Conservation (phyloP, 139 green algal genomes). For the Chlorella vulgaris region DNA sequence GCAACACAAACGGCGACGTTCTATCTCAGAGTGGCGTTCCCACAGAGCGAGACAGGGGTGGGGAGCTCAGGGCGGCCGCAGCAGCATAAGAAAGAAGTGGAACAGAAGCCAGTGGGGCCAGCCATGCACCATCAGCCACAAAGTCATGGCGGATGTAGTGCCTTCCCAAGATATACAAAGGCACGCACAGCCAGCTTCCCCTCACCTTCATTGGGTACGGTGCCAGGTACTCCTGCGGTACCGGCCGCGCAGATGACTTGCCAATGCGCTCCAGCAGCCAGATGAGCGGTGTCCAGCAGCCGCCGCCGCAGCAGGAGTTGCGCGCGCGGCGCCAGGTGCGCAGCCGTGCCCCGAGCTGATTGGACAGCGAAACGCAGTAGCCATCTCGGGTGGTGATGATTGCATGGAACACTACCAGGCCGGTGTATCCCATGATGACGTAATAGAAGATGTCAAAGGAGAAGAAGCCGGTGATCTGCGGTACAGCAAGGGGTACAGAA, state of each 20-base stretch:
- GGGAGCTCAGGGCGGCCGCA: too few relatives aligned
- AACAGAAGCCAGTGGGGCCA: too few relatives aligned
- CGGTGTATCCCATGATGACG: conserved; percentile 37
- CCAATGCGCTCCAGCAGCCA: conserved; percentile 47
- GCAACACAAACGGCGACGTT: not conserved
- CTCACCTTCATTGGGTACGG: conserved; percentile 43
- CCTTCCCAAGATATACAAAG: too few relatives aligned
- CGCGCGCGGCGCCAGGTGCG: not conserved
- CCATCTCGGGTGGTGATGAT: conserved; percentile 48
- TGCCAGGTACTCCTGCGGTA: conserved; percentile 34
- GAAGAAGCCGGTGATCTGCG: conserved; percentile 26
- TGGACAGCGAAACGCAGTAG: conserved; percentile 47
- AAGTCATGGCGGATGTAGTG: too few relatives aligned
- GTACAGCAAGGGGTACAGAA: too few relatives aligned
- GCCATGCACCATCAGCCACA: too few relatives aligned
- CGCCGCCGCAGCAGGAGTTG: conserved; percentile 18
- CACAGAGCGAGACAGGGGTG: not conserved
- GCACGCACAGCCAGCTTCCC: too few relatives aligned
- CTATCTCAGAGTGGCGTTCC: not conserved
- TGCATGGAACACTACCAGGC: conserved; percentile 45
- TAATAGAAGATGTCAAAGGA: conserved; percentile 44
- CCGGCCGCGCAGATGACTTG: conserved; percentile 41
- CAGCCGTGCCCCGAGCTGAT: conserved; percentile 37
- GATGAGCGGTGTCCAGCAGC: conserved; percentile 31
- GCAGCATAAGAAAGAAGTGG: too few relatives aligned